These are phyloP conservation scores for Arabidopsis lyrata DNA, from an alignment of 441 rosid species.

Conservation along the genomic window DNA sequence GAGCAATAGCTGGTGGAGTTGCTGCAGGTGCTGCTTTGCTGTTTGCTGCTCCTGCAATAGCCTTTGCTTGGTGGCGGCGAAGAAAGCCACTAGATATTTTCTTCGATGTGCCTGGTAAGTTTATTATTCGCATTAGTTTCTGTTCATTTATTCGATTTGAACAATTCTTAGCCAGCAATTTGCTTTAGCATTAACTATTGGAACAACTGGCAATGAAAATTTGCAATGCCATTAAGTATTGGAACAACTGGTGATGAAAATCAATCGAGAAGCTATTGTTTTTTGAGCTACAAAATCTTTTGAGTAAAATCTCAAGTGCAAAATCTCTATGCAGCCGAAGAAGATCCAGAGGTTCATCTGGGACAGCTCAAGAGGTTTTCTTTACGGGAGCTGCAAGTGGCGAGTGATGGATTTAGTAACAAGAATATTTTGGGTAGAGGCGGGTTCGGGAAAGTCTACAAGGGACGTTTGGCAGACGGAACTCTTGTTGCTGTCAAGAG, in stretches of 20 bases:
- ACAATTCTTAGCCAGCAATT: neutral
- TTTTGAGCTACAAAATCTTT: neutral
- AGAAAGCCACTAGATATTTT: slow-evolving; percentile 85
- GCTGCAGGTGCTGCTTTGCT: slow-evolving; percentile 94
- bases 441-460: slow-evolving; percentile 94
- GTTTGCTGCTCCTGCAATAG: slow-evolving; percentile 92
- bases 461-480: slow-evolving; percentile 93
- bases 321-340: slow-evolving; percentile 70
- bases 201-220: no score
- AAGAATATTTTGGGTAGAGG: slow-evolving; percentile 94
- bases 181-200: neutral
- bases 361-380: slow-evolving; percentile 97
- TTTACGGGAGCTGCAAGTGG: slow-evolving; percentile 89
- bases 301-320: neutral
- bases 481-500: slow-evolving; percentile 91
- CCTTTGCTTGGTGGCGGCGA: slow-evolving; percentile 92
- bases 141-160: neutral
- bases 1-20: slow-evolving; percentile 95
- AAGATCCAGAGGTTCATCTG: slow-evolving; percentile 93
- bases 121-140: slow-evolving; percentile 16
- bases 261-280: neutral
- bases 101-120: slow-evolving; percentile 93
- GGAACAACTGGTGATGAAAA: neutral
- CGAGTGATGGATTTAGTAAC: slow-evolving; percentile 88
- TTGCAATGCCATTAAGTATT: neutral